phyloP scores from a whole-genome alignment of 1,284 basidiomycete genomes.

The Phlebopus sp. region DNA sequence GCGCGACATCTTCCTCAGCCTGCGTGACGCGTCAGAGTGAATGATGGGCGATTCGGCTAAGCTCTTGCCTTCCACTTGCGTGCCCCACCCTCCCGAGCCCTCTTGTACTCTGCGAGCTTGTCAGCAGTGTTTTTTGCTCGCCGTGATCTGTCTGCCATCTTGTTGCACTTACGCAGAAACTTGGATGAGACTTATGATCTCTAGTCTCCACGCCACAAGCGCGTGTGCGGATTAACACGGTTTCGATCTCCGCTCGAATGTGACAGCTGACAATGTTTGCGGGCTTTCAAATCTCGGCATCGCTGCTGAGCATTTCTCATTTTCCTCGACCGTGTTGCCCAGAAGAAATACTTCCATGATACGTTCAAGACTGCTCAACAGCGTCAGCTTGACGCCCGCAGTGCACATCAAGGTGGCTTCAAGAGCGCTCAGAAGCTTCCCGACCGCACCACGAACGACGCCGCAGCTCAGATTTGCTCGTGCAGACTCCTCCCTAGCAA shows the following conservation, averaged over 20 bases:
- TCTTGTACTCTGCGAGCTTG: conserved; percentile 50
- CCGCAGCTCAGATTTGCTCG: conserved; percentile 12
- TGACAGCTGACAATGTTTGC: conserved; percentile 3
- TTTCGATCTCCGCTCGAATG: conserved; percentile 25
- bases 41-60: not conserved
- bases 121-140: conserved; percentile 38
- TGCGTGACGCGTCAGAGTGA: conserved; percentile 27
- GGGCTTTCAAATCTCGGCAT: conserved; percentile 14
- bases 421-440: conserved; percentile 2
- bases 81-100: conserved; percentile 46
- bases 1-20: conserved; percentile 63
- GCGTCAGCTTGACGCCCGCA: conserved; percentile 9
- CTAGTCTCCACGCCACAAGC: conserved; percentile 24
- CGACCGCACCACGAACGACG: not conserved
- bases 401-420: conserved; percentile 8
- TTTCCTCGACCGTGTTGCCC: not conserved
- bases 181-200: not conserved
- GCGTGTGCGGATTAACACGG: conserved; percentile 15
- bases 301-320: conserved; percentile 8
- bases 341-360: conserved; percentile 17
- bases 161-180: conserved; percentile 25
- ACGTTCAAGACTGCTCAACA: conserved; percentile 11
- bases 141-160: conserved; percentile 33
- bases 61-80: conserved; percentile 45
- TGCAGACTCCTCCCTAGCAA: conserved; percentile 14